Evolutionary conservation across 2,329 filamentous ascomycete species (phyloP).

Genomic region (Neopestalotiopsis clavispora): DNA sequence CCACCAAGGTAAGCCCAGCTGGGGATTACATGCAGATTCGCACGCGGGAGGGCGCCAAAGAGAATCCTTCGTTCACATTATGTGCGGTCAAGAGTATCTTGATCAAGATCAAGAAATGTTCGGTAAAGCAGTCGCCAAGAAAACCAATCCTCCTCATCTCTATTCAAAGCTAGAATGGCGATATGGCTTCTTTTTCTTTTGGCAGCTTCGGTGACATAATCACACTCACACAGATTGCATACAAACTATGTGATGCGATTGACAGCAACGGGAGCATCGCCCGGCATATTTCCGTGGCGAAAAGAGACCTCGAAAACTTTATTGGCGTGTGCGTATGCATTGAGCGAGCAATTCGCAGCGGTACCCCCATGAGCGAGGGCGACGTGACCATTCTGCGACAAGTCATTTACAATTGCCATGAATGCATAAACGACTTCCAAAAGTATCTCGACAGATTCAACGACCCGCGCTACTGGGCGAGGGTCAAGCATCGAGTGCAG

Average conservation of each 20-base stretch:
- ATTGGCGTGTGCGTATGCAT: background rate
- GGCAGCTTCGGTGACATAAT: background rate
- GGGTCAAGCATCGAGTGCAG: background rate
- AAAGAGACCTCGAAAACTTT: background rate
- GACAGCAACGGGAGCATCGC: background rate
- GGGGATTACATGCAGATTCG: too few relatives aligned
- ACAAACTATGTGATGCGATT: background rate
- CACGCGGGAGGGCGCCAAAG: too few relatives aligned
- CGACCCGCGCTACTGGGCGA: background rate
- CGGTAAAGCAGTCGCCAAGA: background rate
- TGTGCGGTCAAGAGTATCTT: background rate
- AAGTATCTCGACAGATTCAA: background rate
- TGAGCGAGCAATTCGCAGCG: background rate
- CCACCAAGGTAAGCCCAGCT: background rate
- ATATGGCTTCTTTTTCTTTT: background rate
- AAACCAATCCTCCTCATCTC: background rate
- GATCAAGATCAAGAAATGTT: rapidly evolving
- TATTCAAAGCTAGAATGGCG: background rate
- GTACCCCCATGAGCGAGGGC: background rate
- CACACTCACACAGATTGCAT: background rate
- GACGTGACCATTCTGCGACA: background rate
- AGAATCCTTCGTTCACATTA: too few relatives aligned
- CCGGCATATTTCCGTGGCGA: background rate
- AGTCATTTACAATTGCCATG: background rate
- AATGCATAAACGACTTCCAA: background rate